Percentiles rank a stretch among this genome's conserved stretches.
Conservation (phyloP, 2,329 filamentous ascomycete species). For the Sporothrix phasma region DNA sequence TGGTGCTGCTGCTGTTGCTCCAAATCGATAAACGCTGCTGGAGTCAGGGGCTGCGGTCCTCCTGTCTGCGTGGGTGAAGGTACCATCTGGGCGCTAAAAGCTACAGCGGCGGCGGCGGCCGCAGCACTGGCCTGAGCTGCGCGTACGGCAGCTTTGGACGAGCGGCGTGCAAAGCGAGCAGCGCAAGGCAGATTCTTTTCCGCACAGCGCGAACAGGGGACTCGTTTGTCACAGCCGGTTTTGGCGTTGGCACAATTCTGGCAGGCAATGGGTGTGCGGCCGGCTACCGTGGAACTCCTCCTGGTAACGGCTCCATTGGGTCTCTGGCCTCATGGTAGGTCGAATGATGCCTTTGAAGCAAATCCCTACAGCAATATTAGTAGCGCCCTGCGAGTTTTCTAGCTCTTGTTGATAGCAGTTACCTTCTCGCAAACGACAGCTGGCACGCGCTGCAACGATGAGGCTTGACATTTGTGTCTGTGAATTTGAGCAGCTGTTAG, state of each 20-base stretch:
- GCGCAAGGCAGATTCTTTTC: constrained; percentile 40
- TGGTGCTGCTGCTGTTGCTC: constrained; percentile 19
- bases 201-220: constrained; percentile 39
- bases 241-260: constrained; percentile 41
- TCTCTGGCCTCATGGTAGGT: constrained; percentile 43
- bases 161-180: constrained; percentile 40
- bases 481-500: neutral
- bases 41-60: constrained; percentile 23
- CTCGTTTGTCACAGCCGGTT: constrained; percentile 41
- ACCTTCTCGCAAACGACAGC: constrained; percentile 41
- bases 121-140: constrained; percentile 33
- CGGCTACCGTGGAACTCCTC: constrained; percentile 35
- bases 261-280: constrained; percentile 39
- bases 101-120: constrained; percentile 24
- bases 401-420: constrained; percentile 15
- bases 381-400: neutral
- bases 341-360: constrained; percentile 40
- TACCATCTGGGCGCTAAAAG: constrained; percentile 21
- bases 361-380: constrained; percentile 30
- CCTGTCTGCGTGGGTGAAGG: constrained; percentile 20
- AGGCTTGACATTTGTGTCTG: constrained; percentile 47
- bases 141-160: constrained; percentile 38
- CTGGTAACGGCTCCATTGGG: constrained; percentile 35
- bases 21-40: constrained; percentile 31
- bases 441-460: constrained; percentile 40